Conservation (phyloP, 176 grass and related monocot species). For the Eragrostis nindensis region DNA sequence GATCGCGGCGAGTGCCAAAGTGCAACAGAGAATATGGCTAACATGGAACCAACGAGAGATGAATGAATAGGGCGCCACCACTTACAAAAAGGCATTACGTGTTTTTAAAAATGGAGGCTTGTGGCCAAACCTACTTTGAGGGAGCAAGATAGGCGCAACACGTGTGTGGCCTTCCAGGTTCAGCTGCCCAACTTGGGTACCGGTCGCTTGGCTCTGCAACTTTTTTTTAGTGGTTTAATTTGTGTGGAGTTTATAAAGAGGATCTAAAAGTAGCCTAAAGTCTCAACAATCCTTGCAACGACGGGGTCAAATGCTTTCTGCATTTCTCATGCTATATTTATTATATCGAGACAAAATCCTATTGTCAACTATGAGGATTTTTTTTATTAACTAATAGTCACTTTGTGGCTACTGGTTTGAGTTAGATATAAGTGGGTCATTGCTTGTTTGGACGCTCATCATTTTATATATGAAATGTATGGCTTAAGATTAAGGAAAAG, state of each 20-base stretch:
- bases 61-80: slow-evolving; percentile 2
- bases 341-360: background rate
- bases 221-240: slow-evolving; percentile 16
- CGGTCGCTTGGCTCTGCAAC: slow-evolving; percentile 2
- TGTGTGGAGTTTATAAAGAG: background rate
- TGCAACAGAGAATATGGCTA: slow-evolving; percentile 45
- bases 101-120: background rate
- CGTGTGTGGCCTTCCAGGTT: slow-evolving; percentile 31
- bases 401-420: background rate
- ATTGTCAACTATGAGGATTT: background rate
- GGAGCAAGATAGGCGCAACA: slow-evolving; percentile 9
- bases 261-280: background rate
- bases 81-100: background rate
- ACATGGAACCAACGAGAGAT: slow-evolving; percentile 2
- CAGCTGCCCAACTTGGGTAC: slow-evolving; percentile 5
- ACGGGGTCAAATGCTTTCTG: background rate
- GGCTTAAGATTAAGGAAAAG: too few species aligned
- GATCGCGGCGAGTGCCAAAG: slow-evolving; percentile 39
- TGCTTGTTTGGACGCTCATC: background rate
- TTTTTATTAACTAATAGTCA: background rate
- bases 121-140: slow-evolving; percentile 37
- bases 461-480: too few species aligned
- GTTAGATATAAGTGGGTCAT: background rate
- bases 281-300: background rate
- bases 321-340: background rate